phyloP scores from a whole-genome alignment of 768 basidiomycete genomes.

The Lactifluus hygrophoroides region DNA sequence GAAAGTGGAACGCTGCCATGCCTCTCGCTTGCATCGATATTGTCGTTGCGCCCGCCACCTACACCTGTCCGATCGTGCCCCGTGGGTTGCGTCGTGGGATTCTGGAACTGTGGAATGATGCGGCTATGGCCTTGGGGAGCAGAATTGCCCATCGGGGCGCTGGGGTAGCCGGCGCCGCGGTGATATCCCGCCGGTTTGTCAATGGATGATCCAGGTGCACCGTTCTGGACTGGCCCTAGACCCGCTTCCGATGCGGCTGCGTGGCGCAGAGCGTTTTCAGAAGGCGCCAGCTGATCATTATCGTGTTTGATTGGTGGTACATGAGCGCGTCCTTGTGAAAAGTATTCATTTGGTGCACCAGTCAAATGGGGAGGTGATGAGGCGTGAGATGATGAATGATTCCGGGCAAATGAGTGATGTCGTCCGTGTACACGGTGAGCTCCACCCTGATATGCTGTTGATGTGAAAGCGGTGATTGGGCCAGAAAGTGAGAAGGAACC shows the following conservation, averaged over 20 bases:
- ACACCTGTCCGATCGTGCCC: slow-evolving; percentile 18
- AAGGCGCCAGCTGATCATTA: slow-evolving; percentile 12
- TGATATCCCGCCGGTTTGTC: slow-evolving; percentile 7
- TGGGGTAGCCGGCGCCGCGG: slow-evolving; percentile 10
- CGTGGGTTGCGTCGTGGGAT: slow-evolving; percentile 5
- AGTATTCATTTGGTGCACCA: neutral
- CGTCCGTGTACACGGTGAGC: slow-evolving; percentile 5
- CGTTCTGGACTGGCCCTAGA: slow-evolving; percentile 19
- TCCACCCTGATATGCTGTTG: slow-evolving; percentile 4
- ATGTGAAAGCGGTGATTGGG: slow-evolving; percentile 5
- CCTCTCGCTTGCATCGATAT: neutral
- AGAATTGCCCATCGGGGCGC: slow-evolving; percentile 7
- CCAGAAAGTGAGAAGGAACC: slow-evolving; percentile 11
- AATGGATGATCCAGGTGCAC: slow-evolving; percentile 10
- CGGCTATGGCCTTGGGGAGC: neutral
- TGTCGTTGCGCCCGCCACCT: neutral
- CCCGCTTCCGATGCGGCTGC: slow-evolving; percentile 10
- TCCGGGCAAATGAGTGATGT: neutral
- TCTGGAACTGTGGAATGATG: neutral
- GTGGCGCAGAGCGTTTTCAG: slow-evolving; percentile 6
- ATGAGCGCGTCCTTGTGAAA: slow-evolving; percentile 2
- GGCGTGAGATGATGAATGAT: neutral
- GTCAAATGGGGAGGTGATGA: neutral
- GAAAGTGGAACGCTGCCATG: neutral
- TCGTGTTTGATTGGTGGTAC: slow-evolving; percentile 5